Percentiles rank a stretch among this genome's conserved stretches.
phyloP scores from a whole-genome alignment of 352 stramenopile species.

The Globisporangium cederbergense region DNA sequence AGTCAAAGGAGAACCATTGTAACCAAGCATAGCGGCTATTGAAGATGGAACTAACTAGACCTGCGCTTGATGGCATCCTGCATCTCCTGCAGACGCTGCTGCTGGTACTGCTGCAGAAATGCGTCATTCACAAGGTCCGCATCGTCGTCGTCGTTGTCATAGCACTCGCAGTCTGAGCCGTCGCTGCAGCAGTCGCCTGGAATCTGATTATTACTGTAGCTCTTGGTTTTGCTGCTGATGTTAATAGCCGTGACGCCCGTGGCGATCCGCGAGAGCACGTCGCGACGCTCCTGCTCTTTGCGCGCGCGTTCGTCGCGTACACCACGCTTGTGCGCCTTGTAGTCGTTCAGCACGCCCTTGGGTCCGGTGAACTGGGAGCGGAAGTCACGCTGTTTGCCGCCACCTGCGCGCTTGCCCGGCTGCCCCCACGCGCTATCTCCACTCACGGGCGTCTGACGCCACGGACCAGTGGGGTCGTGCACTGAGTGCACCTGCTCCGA shows the following conservation, averaged over 20 bases:
- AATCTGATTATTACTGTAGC: conserved; percentile 13
- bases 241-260: conserved; percentile 33
- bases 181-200: conserved; percentile 16
- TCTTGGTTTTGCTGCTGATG: neutral
- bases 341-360: conserved; percentile 82
- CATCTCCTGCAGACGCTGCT: conserved; percentile 65
- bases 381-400: conserved; percentile 44
- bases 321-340: conserved; percentile 72
- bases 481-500: conserved; percentile 66
- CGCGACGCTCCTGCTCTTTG: conserved; percentile 48
- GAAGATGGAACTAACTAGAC: conserved; percentile 4
- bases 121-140: conserved; percentile 48
- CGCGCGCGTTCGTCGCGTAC: conserved; percentile 47
- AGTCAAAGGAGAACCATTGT: neutral
- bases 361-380: conserved; percentile 65
- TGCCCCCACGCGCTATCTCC: conserved; percentile 46
- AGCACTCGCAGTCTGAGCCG: conserved; percentile 29
- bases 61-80: conserved; percentile 29
- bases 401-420: conserved; percentile 18
- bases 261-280: conserved; percentile 55
- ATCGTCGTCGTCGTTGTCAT: conserved; percentile 22
- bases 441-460: conserved; percentile 44
- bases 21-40: neutral
- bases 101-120: conserved; percentile 59
- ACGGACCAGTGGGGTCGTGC: conserved; percentile 64